Base-by-base conservation (phyloP, 768 basidiomycete genomes). In the Tulasnella sp. region DNA sequence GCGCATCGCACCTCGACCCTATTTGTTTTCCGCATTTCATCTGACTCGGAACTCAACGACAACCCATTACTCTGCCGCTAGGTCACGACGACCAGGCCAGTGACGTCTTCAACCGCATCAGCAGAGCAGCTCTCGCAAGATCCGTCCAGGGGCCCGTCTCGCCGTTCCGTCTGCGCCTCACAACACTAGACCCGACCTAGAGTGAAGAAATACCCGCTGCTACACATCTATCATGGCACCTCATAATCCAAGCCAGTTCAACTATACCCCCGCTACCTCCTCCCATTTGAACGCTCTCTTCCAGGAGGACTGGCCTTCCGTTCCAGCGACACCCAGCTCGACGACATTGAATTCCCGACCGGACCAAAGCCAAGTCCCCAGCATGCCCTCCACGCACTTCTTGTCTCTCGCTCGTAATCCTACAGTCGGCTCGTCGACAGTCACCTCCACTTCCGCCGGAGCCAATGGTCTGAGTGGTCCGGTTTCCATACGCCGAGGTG, bases 401-500 rank as follows among this genome's bases (percentile, higher is more conserved):
- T 41, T 73, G 7, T 73, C 72, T 16, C 65, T 73, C 44, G 72
- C 71, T 37, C 35, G 71, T 26, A 72, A 63, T 17, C 71, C 71
- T 26, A 40, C 62, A 17, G 22, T 52, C 37, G 71, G 62, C 35
- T 63, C 71, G 26, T 36, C 26, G 42, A 52, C 41, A 8, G 35
- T 47, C 3, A 36, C 35, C 42, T 36, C 44, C 44, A 59, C 52
- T 29, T 73, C 76, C 66, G 29, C 39, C 3, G 41, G 26, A 3
- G 19, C 64, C 39, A 34, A 36, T 65, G 39, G 35, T 22, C 39
- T 41, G 29, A 44, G 40, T 52, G 44, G 19, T 19, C 39, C 67
- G 67, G 39, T 41, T 35, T 37, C 17, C 9, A 22, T 36, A 16
- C 77, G 76, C 76, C 75, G 76, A 12, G 80, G 79, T 8, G 78